Percentiles rank a stretch among this genome's conserved stretches.
These are phyloP conservation scores for Imleria badia DNA, from an alignment of 768 basidiomycete genomes.

Conservation along the genomic window DNA sequence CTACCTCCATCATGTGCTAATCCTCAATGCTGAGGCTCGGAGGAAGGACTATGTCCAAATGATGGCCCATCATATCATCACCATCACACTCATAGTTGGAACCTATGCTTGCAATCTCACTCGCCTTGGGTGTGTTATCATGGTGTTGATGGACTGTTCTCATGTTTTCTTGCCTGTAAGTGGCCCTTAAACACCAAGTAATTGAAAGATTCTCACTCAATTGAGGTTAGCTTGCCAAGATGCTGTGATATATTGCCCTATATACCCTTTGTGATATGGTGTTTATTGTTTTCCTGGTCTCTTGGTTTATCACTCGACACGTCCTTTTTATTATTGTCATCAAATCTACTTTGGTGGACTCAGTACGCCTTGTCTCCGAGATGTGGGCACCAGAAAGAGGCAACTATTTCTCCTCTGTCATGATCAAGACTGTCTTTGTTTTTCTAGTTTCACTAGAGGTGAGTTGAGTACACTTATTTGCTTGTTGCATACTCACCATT, in stretches of 20 bases:
- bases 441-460: constrained; percentile 68
- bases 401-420: constrained; percentile 49
- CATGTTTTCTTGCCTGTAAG: constrained; percentile 91
- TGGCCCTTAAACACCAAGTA: constrained; percentile 15
- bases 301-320: too few species aligned
- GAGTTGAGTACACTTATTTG: background rate
- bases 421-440: constrained; percentile 47
- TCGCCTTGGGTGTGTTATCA: constrained; percentile 84
- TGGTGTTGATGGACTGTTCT: constrained; percentile 92
- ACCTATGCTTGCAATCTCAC: constrained; percentile 87
- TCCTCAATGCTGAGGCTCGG: too few species aligned
- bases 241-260: constrained; percentile 79
- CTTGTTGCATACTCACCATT: constrained; percentile 6
- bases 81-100: constrained; percentile 67
- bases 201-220: constrained; percentile 2
- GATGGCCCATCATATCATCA: too few species aligned
- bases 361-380: too few species aligned
- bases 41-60: too few species aligned
- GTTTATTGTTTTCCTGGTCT: constrained; percentile 85
- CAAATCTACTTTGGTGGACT: too few species aligned
- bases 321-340: too few species aligned
- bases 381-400: too few species aligned
- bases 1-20: too few species aligned
- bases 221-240: constrained; percentile 78
- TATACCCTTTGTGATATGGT: constrained; percentile 65